These are phyloP conservation scores for Suhomyces sp. DNA, from an alignment of 805 yeast species.

Conservation along the genomic window DNA sequence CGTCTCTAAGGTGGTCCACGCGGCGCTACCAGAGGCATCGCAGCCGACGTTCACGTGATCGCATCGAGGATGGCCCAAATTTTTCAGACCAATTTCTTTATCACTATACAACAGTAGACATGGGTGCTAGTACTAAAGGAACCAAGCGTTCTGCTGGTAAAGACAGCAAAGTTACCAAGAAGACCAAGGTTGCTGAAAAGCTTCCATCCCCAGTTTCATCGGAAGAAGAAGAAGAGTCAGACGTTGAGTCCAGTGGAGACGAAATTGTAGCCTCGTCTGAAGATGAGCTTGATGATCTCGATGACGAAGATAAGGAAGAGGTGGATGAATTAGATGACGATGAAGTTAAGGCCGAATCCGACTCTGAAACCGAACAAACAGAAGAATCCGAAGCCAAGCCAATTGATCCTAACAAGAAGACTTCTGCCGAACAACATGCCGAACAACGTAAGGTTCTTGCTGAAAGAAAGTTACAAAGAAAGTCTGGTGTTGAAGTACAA, in stretches of 20 bases:
- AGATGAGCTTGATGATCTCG: conserved; percentile 22
- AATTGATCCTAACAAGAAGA: conserved; percentile 43
- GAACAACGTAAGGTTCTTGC: conserved; percentile 75
- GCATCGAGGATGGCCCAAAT: not conserved
- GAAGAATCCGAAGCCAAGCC: conserved; percentile 12
- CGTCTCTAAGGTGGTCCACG: too few relatives aligned
- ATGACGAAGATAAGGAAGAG: conserved; percentile 6
- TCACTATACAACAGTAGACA: conserved; percentile 2
- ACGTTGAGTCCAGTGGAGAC: conserved; percentile 25
- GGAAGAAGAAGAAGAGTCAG: conserved; percentile 19
- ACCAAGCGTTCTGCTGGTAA: conserved; percentile 27
- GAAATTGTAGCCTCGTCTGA: conserved; percentile 22
- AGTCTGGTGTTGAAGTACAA: conserved; percentile 83
- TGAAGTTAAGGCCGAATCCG: conserved; percentile 22
- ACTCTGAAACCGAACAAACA: conserved; percentile 15
- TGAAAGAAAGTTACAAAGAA: conserved; percentile 84
- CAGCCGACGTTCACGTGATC: not conserved
- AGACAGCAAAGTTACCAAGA: conserved; percentile 16
- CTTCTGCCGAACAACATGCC: conserved; percentile 67
- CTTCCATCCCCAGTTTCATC: conserved; percentile 22
- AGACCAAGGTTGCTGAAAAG: conserved; percentile 28
- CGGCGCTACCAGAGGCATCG: not conserved
- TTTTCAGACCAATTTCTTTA: not conserved
- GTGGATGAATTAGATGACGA: conserved; percentile 22
- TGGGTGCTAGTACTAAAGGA: conserved; percentile 27